Percentiles rank a stretch among this genome's conserved stretches.
phyloP scores from a whole-genome alignment of 1,284 basidiomycete species.

The Irpex sp. region DNA sequence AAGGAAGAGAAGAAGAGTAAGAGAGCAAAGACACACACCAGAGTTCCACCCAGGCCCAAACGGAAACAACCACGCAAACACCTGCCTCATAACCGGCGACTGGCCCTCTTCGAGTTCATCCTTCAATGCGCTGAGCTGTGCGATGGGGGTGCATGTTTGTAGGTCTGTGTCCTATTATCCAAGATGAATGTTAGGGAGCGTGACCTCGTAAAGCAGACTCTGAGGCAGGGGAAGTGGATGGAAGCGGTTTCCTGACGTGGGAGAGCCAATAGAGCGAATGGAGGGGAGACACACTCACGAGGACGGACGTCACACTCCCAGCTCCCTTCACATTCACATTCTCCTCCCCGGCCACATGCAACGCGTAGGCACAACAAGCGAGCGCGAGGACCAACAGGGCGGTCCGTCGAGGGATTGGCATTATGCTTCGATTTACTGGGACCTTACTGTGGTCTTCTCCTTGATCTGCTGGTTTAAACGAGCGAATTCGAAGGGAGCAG shows the following conservation, averaged over 20 bases:
- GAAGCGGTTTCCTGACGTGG: not conserved
- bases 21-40: slow-evolving; percentile 30
- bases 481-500: not conserved
- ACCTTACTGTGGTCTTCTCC: too few relatives aligned
- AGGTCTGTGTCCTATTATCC: slow-evolving; percentile 35
- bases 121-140: slow-evolving; percentile 55
- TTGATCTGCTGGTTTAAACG: not conserved
- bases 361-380: slow-evolving; percentile 18
- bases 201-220: not conserved
- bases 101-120: slow-evolving; percentile 50
- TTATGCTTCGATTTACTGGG: not conserved
- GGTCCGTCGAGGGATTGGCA: slow-evolving; percentile 13
- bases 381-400: slow-evolving; percentile 20
- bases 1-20: not conserved
- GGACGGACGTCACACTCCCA: slow-evolving; percentile 9
- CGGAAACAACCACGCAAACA: slow-evolving; percentile 77
- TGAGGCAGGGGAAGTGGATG: too few relatives aligned
- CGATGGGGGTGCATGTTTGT: slow-evolving; percentile 40
- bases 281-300: slow-evolving; percentile 5
- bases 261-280: slow-evolving; percentile 4
- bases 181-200: too few relatives aligned
- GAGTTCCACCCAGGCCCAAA: slow-evolving; percentile 87
- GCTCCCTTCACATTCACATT: not conserved
- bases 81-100: slow-evolving; percentile 68
- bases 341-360: slow-evolving; percentile 14